phyloP scores from a whole-genome alignment of 495 filamentous ascomycete genomes.

The Recurvomyces mirabilis region DNA sequence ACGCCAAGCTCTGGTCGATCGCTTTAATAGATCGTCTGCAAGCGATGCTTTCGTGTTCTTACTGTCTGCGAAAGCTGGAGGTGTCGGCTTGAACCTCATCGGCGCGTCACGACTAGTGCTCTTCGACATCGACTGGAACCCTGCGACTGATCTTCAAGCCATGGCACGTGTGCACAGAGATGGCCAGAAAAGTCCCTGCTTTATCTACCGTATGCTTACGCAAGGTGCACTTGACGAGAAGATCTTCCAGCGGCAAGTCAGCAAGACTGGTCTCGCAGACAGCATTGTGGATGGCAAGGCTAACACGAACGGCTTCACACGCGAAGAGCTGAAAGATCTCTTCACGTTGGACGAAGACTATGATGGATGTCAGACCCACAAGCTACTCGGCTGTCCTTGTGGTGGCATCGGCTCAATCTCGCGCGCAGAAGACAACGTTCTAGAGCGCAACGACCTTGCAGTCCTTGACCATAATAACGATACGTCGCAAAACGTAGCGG shows the following conservation, averaged over 20 bases:
- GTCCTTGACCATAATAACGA: constrained; percentile 7
- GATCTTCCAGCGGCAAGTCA: constrained; percentile 73
- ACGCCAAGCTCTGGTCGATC: constrained; percentile 63
- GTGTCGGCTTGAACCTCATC: constrained; percentile 66
- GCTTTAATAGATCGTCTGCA: constrained; percentile 55
- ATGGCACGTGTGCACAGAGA: constrained; percentile 78
- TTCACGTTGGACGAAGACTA: constrained; percentile 56
- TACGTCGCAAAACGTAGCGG: constrained; percentile 19
- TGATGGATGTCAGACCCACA: constrained; percentile 56
- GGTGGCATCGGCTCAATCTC: constrained; percentile 41
- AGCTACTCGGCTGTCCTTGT: constrained; percentile 56
- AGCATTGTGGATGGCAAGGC: constrained; percentile 55
- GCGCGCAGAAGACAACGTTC: neutral
- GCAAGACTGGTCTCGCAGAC: constrained; percentile 60
- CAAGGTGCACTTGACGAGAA: constrained; percentile 71
- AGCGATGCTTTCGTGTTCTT: constrained; percentile 60
- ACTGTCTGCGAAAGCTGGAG: constrained; percentile 68
- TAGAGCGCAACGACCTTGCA: constrained; percentile 14
- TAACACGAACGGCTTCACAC: constrained; percentile 49
- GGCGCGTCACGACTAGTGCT: constrained; percentile 65
- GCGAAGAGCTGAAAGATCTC: constrained; percentile 58
- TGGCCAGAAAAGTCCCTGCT: constrained; percentile 58
- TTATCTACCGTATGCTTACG: constrained; percentile 64
- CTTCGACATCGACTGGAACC: constrained; percentile 80
- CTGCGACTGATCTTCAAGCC: constrained; percentile 69